Base-by-base conservation (phyloP, 768 basidiomycete genomes). In the Leccinum aurantiacum region DNA sequence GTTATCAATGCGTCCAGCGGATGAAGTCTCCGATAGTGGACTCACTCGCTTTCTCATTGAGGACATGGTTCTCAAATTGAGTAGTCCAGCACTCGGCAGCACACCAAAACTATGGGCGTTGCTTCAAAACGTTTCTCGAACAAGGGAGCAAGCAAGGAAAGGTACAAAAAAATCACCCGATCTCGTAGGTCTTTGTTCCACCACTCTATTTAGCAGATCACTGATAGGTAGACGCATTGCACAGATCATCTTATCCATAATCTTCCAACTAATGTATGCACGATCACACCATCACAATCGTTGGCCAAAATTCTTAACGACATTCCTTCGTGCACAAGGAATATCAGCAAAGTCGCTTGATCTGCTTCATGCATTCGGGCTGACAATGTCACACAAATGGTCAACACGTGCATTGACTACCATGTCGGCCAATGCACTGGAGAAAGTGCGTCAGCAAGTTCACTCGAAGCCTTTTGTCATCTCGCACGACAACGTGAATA, bases 401-500 rank as follows among this genome's bases (percentile, higher is more conserved):
- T 54, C 25, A 0, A 11, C 4, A 3, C 11, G 8, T 9, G 22
- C 37, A 1, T 24, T 62, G 11, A 44, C 22, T 3, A 67, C 57
- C 0, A 62, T 60, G 1, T 64, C 52, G 1, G 3, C 22, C 11
- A 57, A 59, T 13, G 31, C 53, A 17, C 52, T 64, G 27, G 15
- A 50, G 27, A 49, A 17, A 14, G 54, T 64, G 1, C 29, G 15
- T 19, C 25, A 56, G 14, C 19, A 19, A 14, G 54, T 77, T 13
- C 53, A 72, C 4, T 14, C 2, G 5, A 25, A n/a, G 27, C 53
- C 58, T 3, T 59, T 59, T 19, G 47, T 59, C 47, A 29, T 59
- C 38, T 38, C 27, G 0, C 47, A 57, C 37, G 33, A 50, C 35
- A 57, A 57, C n/a, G 17, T 49, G 4, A 57, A 76, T 19, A 58